Conservation (phyloP, 805 yeast species). For the Saccharomycopsis malanga region DNA sequence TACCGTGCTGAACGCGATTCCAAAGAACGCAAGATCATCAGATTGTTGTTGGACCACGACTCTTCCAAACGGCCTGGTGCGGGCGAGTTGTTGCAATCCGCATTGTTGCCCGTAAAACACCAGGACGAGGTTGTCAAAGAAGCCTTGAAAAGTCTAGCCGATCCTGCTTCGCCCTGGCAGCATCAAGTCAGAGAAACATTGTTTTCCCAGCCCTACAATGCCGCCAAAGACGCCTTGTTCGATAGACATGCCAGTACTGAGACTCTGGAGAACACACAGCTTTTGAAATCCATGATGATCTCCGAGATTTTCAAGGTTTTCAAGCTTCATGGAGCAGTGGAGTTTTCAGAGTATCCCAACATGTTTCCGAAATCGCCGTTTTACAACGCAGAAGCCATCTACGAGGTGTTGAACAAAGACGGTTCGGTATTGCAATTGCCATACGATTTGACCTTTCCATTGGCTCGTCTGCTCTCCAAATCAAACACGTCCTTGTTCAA, state of each 20-base stretch:
- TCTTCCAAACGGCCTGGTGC: conserved; percentile 81
- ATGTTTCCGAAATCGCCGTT: conserved; percentile 80
- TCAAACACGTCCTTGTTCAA: conserved; percentile 9
- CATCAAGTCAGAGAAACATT: conserved; percentile 82
- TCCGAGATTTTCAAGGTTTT: conserved; percentile 58
- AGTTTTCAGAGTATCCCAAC: conserved; percentile 54
- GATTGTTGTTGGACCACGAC: conserved; percentile 65
- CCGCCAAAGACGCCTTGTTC: conserved; percentile 79
- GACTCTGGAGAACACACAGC: conserved; percentile 18
- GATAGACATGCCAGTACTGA: conserved; percentile 39
- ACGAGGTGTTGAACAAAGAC: conserved; percentile 74
- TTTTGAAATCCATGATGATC: conserved; percentile 54
- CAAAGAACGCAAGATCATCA: conserved; percentile 62
- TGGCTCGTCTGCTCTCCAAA: conserved; percentile 77
- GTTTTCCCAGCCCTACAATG: conserved; percentile 76
- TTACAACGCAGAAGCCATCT: conserved; percentile 57
- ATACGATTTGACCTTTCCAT: conserved; percentile 82
- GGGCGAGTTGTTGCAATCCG: conserved; percentile 63
- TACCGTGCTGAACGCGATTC: conserved; percentile 46
- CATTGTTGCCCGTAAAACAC: conserved; percentile 78
- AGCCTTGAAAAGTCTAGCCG: conserved; percentile 76
- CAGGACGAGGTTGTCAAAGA: conserved; percentile 87
- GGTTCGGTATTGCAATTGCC: conserved; percentile 89
- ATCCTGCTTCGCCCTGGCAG: conserved; percentile 92
- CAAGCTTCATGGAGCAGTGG: conserved; percentile 79